Evolutionary conservation across 164 flowering plant species (phyloP), one percentile per base, ranked within the genome.

Genomic region (Vitis rupestris): DNA sequence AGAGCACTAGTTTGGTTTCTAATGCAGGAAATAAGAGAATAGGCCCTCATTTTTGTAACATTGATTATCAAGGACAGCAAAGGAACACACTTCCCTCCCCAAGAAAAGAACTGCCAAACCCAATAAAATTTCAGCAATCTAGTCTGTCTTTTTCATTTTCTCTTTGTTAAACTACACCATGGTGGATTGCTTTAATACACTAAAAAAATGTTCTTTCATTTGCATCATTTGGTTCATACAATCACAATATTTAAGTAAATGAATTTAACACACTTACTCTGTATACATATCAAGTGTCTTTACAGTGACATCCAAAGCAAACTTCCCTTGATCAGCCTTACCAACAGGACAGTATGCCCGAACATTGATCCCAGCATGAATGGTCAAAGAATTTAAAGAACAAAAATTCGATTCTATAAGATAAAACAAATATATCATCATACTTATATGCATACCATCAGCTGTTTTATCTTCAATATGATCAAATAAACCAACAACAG

Each of bases 401-500:
- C 44, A 6, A 14, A 37, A 15, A 9, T 12, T 23, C 1, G 13
- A 53, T 27, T 31, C 44, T 6, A 4, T 6, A 16, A 29, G n/a
- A 67, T 50, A 17, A 15, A 44, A 49, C 23, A n/a, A 3, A 62
- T 8, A 50, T 17, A 63, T 47, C 54, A 11, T 50, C 44, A 31
- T 51, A 57, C 50, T 48, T 44, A 16, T 10, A 54, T n/a, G 13
- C 54, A 10, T 66, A 80, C 83, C 83, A 61, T 70, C 77, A 48
- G 47, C 19, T 30, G 81, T 66, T 60, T 59, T 66, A 1, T 70
- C 77, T 70, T 81, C 83, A 67, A 78, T 75, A 58, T 75, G 58
- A 72, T 75, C 81, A 65, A 80, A 80, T 50, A 63, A 56, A 50
- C 83, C 83, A 62, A 80, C 68, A 16, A 77, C 79, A 51, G 81